Evolutionary conservation across 2,329 filamentous ascomycete species (phyloP).

Genomic region (Stagonosporopsis cucurbitacearum): DNA sequence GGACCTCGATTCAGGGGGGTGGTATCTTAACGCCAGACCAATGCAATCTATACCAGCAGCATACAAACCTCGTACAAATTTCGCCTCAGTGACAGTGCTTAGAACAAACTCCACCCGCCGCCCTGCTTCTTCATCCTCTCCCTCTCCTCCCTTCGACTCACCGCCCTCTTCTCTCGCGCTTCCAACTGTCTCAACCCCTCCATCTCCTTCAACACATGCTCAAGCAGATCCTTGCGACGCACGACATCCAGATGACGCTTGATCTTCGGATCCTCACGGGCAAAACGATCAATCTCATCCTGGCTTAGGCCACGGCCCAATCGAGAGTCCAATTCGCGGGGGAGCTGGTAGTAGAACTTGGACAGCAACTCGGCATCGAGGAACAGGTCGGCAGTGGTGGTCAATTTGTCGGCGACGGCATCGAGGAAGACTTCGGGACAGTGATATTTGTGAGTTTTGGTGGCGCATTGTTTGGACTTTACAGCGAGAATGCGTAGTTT

Average conservation of each 20-base stretch:
- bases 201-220: slow-evolving; percentile 95
- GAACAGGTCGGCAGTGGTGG: slow-evolving; percentile 93
- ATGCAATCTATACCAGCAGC: slow-evolving; percentile 29
- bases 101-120: slow-evolving; percentile 44
- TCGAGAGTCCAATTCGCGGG: slow-evolving; percentile 84
- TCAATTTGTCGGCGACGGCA: slow-evolving; percentile 92
- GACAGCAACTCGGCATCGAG: slow-evolving; percentile 95
- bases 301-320: slow-evolving; percentile 81
- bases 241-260: slow-evolving; percentile 90
- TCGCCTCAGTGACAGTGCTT: not conserved
- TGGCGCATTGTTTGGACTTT: slow-evolving; percentile 87
- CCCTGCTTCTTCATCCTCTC: slow-evolving; percentile 32
- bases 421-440: slow-evolving; percentile 99
- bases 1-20: not conserved
- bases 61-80: slow-evolving; percentile 1
- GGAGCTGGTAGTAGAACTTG: slow-evolving; percentile 95
- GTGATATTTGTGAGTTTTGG: slow-evolving; percentile 88
- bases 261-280: slow-evolving; percentile 90
- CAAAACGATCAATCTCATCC: slow-evolving; percentile 86
- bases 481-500: slow-evolving; percentile 88
- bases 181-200: slow-evolving; percentile 87
- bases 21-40: slow-evolving; percentile 24
- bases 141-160: slow-evolving; percentile 29
- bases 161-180: slow-evolving; percentile 67
- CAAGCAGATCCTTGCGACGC: slow-evolving; percentile 86